Conservation (phyloP, 495 filamentous ascomycete genomes). For the Penicillium herquei region DNA sequence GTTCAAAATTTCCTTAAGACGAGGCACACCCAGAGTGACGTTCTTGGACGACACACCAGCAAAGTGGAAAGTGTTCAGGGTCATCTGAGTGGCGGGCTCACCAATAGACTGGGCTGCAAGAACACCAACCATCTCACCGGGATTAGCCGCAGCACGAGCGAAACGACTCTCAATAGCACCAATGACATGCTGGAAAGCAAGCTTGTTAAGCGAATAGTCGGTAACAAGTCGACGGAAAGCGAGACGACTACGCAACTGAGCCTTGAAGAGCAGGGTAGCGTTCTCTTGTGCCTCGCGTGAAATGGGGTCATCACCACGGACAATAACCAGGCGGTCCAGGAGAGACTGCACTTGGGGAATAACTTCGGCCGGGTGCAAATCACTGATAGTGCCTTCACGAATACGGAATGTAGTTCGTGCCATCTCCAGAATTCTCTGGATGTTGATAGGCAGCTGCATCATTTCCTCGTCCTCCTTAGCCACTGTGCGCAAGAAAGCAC, state of each 20-base stretch:
- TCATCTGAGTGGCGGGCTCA: constrained; percentile 99
- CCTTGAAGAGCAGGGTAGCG: constrained; percentile 87
- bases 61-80: constrained; percentile 99
- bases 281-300: constrained; percentile 85
- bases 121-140: constrained; percentile 98
- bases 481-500: constrained; percentile 69
- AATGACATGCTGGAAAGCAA: constrained; percentile 89
- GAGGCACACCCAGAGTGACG: constrained; percentile 96
- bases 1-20: constrained; percentile 99
- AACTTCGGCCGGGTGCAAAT: constrained; percentile 86
- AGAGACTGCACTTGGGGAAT: constrained; percentile 77
- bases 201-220: constrained; percentile 78
- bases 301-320: constrained; percentile 78
- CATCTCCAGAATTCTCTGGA: constrained; percentile 84
- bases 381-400: constrained; percentile 76
- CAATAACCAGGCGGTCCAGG: constrained; percentile 73
- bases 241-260: constrained; percentile 81
- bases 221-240: constrained; percentile 89
- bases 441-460: constrained; percentile 89
- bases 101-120: constrained; percentile 97
- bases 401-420: constrained; percentile 89
- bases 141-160: constrained; percentile 72
- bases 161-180: constrained; percentile 90
- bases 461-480: constrained; percentile 69
- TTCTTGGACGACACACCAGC: constrained; percentile 99